Evolutionary conservation across 1,284 basidiomycete genomes (phyloP).

Genomic region (Anthracocystis setariae): DNA sequence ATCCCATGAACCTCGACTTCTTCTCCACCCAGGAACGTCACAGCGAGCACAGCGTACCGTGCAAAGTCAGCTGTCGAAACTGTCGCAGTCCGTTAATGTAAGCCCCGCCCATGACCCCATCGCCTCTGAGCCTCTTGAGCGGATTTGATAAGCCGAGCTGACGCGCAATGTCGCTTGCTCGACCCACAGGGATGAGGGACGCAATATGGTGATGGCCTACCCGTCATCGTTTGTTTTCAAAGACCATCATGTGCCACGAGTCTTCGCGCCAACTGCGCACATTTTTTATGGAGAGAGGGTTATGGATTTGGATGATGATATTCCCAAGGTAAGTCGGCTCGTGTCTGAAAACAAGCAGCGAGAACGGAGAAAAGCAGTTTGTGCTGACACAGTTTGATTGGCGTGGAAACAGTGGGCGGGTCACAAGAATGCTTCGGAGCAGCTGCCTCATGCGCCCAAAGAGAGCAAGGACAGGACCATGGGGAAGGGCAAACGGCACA

Average conservation of each 20-base stretch:
- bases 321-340: constrained; percentile 49
- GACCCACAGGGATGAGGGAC: constrained; percentile 38
- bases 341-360: no score
- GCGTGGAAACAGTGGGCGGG: constrained; percentile 31
- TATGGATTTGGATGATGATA: constrained; percentile 48
- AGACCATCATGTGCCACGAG: constrained; percentile 28
- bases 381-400: neutral
- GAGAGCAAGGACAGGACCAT: constrained; percentile 31
- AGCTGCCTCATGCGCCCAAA: constrained; percentile 32
- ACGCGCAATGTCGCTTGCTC: no score
- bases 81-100: constrained; percentile 47
- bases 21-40: constrained; percentile 44
- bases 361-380: no score
- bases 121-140: no score
- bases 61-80: constrained; percentile 50
- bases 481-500: constrained; percentile 42
- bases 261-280: constrained; percentile 44
- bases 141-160: no score
- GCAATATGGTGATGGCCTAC: constrained; percentile 54
- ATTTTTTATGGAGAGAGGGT: constrained; percentile 50
- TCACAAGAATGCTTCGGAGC: constrained; percentile 38
- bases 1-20: constrained; percentile 46
- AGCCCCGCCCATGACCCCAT: no score
- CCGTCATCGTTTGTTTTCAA: constrained; percentile 45
- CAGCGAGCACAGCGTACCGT: constrained; percentile 44